Percentiles rank a stretch among this genome's conserved stretches.
Conservation (phyloP, 108 stramenopile genomes). For the Nitzschia palea region DNA sequence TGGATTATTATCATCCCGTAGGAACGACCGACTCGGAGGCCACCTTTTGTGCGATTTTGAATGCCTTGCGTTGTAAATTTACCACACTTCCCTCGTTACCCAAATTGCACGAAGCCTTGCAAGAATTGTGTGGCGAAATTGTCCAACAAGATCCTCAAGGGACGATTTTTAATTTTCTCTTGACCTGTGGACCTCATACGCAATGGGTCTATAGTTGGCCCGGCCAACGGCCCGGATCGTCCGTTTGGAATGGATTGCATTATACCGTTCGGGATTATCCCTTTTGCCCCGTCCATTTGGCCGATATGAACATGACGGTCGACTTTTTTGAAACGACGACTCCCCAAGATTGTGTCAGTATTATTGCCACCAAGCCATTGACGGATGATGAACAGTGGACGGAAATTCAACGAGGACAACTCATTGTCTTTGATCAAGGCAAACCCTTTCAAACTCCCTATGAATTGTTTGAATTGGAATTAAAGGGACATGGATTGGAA, state of each 20-base stretch:
- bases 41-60: constrained; percentile 78
- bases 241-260: constrained; percentile 84
- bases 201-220: constrained; percentile 80
- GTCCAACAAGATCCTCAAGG: constrained; percentile 44
- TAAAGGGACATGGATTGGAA: constrained; percentile 55
- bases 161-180: constrained; percentile 83
- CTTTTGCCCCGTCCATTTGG: constrained; percentile 35
- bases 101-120: constrained; percentile 60
- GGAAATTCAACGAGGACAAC: constrained; percentile 62
- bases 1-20: constrained; percentile 59
- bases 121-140: constrained; percentile 59
- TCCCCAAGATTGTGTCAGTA: constrained; percentile 65
- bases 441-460: constrained; percentile 41
- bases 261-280: constrained; percentile 73
- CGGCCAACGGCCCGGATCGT: constrained; percentile 65
- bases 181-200: constrained; percentile 62
- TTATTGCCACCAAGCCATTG: constrained; percentile 83
- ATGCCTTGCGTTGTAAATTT: constrained; percentile 70
- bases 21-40: constrained; percentile 85
- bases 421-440: constrained; percentile 75
- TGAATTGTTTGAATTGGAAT: constrained; percentile 53
- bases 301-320: constrained; percentile 54
- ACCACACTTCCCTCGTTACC: constrained; percentile 61
- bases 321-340: constrained; percentile 53
- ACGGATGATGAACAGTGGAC: constrained; percentile 74